phyloP scores from a whole-genome alignment of 805 yeast species.

The Debaryomyces prosopidis region DNA sequence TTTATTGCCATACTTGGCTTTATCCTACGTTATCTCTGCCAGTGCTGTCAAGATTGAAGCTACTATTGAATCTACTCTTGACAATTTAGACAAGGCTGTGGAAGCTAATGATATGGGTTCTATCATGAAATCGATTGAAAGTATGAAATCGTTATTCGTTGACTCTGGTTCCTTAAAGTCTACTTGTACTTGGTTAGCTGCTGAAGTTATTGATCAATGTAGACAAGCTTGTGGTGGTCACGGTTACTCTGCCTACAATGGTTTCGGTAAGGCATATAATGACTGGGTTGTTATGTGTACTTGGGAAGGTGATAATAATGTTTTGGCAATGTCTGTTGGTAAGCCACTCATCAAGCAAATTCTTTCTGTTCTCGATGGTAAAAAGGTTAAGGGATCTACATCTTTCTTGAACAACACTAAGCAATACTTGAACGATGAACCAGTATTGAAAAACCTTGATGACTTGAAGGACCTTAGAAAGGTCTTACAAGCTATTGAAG shows the following conservation, averaged over 20 bases:
- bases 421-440: conserved; percentile 22
- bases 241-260: conserved; percentile 46
- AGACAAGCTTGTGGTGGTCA: conserved; percentile 52
- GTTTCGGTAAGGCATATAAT: conserved; percentile 45
- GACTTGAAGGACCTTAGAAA: conserved; percentile 29
- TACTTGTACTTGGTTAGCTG: conserved; percentile 45
- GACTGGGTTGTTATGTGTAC: conserved; percentile 52
- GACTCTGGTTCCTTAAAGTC: conserved; percentile 47
- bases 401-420: conserved; percentile 32
- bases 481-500: conserved; percentile 41
- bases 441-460: conserved; percentile 28
- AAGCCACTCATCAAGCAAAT: conserved; percentile 37
- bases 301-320: conserved; percentile 52
- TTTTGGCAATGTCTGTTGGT: conserved; percentile 43
- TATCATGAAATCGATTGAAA: conserved; percentile 32
- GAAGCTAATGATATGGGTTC: conserved; percentile 28
- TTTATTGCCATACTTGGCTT: conserved; percentile 45
- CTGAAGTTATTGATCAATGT: conserved; percentile 40
- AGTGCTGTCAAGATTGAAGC: conserved; percentile 41
- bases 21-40: conserved; percentile 35
- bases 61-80: conserved; percentile 30
- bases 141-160: conserved; percentile 43
- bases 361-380: conserved; percentile 25
- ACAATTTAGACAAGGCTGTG: conserved; percentile 39
- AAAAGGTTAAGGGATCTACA: conserved; percentile 33